Base-by-base conservation (phyloP, 2,329 filamentous ascomycete species). In the Atkinsonella hypoxylon region DNA sequence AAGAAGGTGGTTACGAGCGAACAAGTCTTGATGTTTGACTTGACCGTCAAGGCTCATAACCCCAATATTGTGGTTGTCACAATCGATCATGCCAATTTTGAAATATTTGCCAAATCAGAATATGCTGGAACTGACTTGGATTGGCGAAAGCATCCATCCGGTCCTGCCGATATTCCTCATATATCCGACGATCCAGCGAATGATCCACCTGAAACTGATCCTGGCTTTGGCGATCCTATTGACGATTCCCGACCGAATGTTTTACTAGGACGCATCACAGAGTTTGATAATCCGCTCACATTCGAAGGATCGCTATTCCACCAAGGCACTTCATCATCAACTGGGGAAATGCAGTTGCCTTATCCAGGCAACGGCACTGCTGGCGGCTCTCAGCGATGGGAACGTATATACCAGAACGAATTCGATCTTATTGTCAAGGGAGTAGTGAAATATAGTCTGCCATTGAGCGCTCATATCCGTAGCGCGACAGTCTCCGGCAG, bases 391-490 rank as follows among this genome's bases (percentile, higher is more conserved):
- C 82, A 86, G 61, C 81, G 90, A 12, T 98, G 93, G 93, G 89
- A 95, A 64, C 79, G 82, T 53, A 90, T 97, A 45, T 75, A 96
- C 47, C 81, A 94, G 56, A 87, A 96, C 65, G 87, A 91, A 43
- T 98, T 97, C 59, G 89, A 96, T 58, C 76, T 98, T 46, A 91
- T 97, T 54, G 79, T 98, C 41, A 84, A 93, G 59, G 93, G 93
- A 20, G 86, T 93, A 13, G 75, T 98, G 58, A 89, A 90, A 62
- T 98, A 98, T 61, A 78, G 72, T 31, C 70, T 84, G 34, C 81
- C 81, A 2, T 68, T 84, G 48, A 83, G 78, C 58, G 76, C 78
- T 57, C 76, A 74, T 49, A 66, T 81, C 38, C 71, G 79, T 55
- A 82, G 76, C 55, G 77, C 78, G 9, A 72, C 77, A 8, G 79